phyloP scores from a whole-genome alignment of 768 basidiomycete genomes.

The Collybiopsis confluens region DNA sequence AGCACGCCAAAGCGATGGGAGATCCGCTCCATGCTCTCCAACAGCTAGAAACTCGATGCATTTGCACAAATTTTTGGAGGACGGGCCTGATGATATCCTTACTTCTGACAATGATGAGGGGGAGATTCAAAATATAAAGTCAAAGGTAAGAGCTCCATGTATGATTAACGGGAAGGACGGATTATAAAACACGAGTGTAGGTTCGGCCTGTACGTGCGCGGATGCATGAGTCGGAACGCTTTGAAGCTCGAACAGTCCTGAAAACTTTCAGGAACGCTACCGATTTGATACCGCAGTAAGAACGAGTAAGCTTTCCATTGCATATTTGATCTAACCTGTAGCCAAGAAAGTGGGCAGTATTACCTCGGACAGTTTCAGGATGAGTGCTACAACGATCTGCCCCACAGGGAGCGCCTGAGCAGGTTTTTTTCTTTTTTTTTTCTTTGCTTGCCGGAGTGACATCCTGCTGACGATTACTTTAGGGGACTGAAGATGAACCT shows the following conservation, averaged over 20 bases:
- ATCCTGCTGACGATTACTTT: not conserved
- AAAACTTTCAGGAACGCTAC: slow-evolving; percentile 52
- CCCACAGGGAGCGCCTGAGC: slow-evolving; percentile 34
- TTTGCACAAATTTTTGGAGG: slow-evolving; percentile 42
- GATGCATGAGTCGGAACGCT: slow-evolving; percentile 89
- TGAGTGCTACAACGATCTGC: slow-evolving; percentile 58
- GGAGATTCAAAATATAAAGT: slow-evolving; percentile 17
- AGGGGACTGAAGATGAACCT: slow-evolving; percentile 64
- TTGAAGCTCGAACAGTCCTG: slow-evolving; percentile 59
- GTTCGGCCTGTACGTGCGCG: slow-evolving; percentile 81
- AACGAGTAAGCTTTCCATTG: not conserved
- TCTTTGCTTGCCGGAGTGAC: not conserved
- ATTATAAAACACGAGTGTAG: too few relatives aligned
- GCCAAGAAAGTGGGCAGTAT: slow-evolving; percentile 84
- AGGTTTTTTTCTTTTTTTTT: slow-evolving; percentile 34
- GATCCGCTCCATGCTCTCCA: slow-evolving; percentile 83
- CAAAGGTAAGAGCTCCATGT: not conserved
- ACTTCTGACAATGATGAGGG: slow-evolving; percentile 80
- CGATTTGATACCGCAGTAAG: slow-evolving; percentile 46
- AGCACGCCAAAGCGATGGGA: slow-evolving; percentile 73
- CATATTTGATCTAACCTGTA: slow-evolving; percentile 19
- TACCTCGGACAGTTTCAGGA: slow-evolving; percentile 90
- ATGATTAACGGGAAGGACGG: too few relatives aligned
- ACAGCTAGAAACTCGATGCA: slow-evolving; percentile 78
- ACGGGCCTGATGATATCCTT: slow-evolving; percentile 19